A percentile compares a stretch with the other conserved stretches of the same genome.
Evolutionary conservation across 2,329 filamentous ascomycete species (phyloP).

Genomic region (Aspergillus transmontanensis): DNA sequence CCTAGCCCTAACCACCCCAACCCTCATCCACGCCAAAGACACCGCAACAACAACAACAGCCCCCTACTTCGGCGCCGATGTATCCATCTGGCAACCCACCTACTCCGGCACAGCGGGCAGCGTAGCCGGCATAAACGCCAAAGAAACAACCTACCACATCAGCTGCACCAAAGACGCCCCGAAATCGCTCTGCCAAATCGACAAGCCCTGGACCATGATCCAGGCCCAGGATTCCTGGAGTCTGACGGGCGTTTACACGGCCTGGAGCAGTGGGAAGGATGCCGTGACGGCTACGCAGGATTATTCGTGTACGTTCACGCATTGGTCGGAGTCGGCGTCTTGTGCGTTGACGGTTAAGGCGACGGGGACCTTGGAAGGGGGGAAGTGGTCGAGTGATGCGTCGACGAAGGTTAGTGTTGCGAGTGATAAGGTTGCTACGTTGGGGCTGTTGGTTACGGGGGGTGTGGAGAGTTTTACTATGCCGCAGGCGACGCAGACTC

Average conservation of each 20-base stretch:
- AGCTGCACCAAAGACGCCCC: slow-evolving; percentile 24
- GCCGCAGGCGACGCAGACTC: slow-evolving; percentile 21
- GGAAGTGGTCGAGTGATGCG: not conserved
- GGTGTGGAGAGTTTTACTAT: slow-evolving; percentile 23
- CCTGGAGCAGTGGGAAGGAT: slow-evolving; percentile 12
- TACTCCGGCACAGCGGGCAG: slow-evolving; percentile 28
- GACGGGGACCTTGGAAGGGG: slow-evolving; percentile 6
- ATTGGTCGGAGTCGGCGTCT: slow-evolving; percentile 18
- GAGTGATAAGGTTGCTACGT: slow-evolving; percentile 4
- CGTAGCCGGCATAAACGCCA: slow-evolving; percentile 23
- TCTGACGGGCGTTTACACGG: slow-evolving; percentile 23
- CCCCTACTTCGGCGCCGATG: slow-evolving; percentile 17
- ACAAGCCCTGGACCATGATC: slow-evolving; percentile 25
- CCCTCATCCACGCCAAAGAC: not conserved
- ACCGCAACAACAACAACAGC: slow-evolving; percentile 14
- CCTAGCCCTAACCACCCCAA: not conserved
- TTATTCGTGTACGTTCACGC: slow-evolving; percentile 21
- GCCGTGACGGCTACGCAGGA: slow-evolving; percentile 23
- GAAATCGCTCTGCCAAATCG: slow-evolving; percentile 25
- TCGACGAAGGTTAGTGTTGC: not conserved
- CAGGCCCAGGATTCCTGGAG: slow-evolving; percentile 27
- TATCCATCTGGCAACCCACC: not conserved
- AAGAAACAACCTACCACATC: slow-evolving; percentile 26
- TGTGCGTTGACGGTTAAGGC: slow-evolving; percentile 22
- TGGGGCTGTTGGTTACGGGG: slow-evolving; percentile 22